Percentiles rank a stretch among this genome's conserved stretches.
Evolutionary conservation across 2,329 filamentous ascomycete species (phyloP).

Genomic region (Aspergillus alliaceus): DNA sequence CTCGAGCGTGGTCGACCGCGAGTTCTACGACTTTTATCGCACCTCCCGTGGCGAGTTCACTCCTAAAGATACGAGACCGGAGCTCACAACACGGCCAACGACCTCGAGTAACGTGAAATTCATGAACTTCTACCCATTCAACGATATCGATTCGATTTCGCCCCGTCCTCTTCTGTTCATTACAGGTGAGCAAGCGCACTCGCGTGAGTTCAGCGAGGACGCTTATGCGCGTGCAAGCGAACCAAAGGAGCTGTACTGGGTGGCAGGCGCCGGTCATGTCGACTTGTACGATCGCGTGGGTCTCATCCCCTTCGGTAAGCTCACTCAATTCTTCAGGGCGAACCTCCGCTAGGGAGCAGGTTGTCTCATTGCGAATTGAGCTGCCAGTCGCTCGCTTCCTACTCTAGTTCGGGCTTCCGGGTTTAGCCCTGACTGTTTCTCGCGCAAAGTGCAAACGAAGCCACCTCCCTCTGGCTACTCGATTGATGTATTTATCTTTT

Average conservation of each 20-base stretch:
- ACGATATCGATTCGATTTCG: slow-evolving; percentile 22
- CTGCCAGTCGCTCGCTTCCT: no score
- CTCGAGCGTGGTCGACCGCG: slow-evolving; percentile 20
- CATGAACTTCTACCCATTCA: slow-evolving; percentile 28
- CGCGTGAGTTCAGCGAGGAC: slow-evolving; percentile 24
- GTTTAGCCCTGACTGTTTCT: no score
- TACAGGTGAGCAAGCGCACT: slow-evolving; percentile 23
- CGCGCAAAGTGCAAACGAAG: no score
- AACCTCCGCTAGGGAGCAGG: slow-evolving; percentile 5
- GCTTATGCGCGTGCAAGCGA: slow-evolving; percentile 28
- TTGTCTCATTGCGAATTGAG: background rate
- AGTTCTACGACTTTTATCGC: slow-evolving; percentile 36
- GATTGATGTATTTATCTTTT: no score
- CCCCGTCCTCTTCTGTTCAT: slow-evolving; percentile 25
- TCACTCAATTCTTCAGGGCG: slow-evolving; percentile 25
- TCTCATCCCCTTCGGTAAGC: slow-evolving; percentile 35
- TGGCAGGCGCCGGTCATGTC: slow-evolving; percentile 34
- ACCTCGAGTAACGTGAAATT: slow-evolving; percentile 30
- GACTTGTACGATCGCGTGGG: slow-evolving; percentile 40
- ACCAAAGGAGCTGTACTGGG: slow-evolving; percentile 39
- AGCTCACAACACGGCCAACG: slow-evolving; percentile 33
- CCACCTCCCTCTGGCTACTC: no score
- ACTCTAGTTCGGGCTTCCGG: no score
- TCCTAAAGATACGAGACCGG: slow-evolving; percentile 12
- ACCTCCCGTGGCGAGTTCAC: slow-evolving; percentile 30